Base-by-base conservation (phyloP, 192 early-diverging fungal genomes). In the Piromyces sp. region DNA sequence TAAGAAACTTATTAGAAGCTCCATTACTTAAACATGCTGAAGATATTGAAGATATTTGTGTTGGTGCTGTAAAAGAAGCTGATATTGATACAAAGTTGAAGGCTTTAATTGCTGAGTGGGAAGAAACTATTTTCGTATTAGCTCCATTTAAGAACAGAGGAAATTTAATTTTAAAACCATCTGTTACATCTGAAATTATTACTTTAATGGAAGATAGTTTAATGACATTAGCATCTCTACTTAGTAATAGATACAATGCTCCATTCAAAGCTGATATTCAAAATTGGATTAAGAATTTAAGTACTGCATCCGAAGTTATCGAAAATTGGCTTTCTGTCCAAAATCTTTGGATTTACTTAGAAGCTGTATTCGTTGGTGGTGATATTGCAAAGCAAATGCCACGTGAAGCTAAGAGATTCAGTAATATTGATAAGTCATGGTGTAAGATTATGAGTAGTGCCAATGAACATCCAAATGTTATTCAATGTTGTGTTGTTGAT, bases 341-440 rank as follows among this genome's bases (percentile, higher is more conserved):
- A 78, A 92, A 92, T 81, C 81, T 92, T 84, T 92, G 91, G 91
- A 92, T 92, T 82, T 92, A 92, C 80, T 83, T 92, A 11, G 91
- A 92, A 82, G 91, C 91, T 80, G 91, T 92, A 11, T 92, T 92
- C 81, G 91, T 92, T 30, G 91, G 91, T 30, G 91, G 91, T 80
- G 91, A 92, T 85, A 92, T 92, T 82, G 91, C 91, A 30, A 92
- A 92, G 82, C 91, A 92, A 80, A 91, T 92, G 90, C 91, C 91
- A 31, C 90, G 91, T 82, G 91, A 92, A 84, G 90, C 91, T 15
- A 92, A 92, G 83, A 84, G 91, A 33, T 92, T 92, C 84, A 89
- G 88, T 82, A 91, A 90, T 81, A 91, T 92, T 81, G 91, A 92
- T 83, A 92, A 92, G 81, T 87, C 86, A 79, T 92, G 91, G 91